A percentile compares a stretch with the other conserved stretches of the same genome.
Conservation (phyloP, 192 early-diverging fungal species). For the Pilaira anomala region DNA sequence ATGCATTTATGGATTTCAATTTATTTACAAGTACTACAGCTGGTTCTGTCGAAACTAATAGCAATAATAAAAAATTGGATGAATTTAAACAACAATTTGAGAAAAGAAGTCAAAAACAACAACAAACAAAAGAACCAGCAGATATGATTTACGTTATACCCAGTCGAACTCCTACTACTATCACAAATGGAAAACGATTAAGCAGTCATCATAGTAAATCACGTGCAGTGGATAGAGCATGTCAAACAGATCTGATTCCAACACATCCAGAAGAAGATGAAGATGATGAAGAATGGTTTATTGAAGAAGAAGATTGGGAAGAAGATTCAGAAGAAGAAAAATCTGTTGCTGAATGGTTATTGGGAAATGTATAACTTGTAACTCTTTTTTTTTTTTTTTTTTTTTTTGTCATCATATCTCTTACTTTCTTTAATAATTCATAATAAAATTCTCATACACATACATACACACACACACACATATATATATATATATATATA, state of each 20-base stretch:
- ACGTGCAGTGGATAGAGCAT: not conserved
- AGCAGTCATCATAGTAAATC: not conserved
- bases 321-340: slow-evolving; percentile 8
- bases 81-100: not conserved
- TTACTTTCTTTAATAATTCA: no score
- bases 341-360: slow-evolving; percentile 13
- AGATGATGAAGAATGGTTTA: slow-evolving; percentile 14
- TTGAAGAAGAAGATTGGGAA: slow-evolving; percentile 16
- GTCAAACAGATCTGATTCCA: not conserved
- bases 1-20: not conserved
- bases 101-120: not conserved
- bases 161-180: not conserved
- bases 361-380: slow-evolving; percentile 1
- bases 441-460: no score
- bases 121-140: not conserved
- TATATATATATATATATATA: no score
- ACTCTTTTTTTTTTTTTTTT: no score
- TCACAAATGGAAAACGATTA: no score
- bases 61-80: not conserved
- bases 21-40: not conserved
- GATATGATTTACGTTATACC: not conserved
- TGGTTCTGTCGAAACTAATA: not conserved
- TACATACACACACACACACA: no score
- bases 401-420: no score
- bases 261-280: not conserved